Conservation (phyloP, 2,329 filamentous ascomycete genomes). For the Tolypocladium pustulatum region DNA sequence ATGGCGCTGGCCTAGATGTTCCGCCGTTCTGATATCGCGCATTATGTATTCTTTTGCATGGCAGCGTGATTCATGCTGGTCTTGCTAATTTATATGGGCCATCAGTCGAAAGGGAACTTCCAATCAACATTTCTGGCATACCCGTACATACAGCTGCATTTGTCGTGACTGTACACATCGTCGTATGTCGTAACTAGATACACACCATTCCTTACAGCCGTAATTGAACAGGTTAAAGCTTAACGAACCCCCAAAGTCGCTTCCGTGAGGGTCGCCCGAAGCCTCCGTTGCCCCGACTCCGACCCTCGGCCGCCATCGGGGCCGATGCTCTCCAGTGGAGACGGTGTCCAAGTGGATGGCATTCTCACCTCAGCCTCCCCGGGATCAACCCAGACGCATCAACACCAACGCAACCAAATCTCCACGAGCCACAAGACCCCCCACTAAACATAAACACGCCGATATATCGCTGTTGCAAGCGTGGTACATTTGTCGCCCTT, state of each 20-base stretch:
- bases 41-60: no score
- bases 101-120: no score
- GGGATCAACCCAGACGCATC: background rate
- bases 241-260: background rate
- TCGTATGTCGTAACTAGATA: background rate
- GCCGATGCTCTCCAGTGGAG: background rate
- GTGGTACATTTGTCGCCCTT: background rate
- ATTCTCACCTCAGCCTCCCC: background rate
- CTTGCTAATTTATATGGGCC: no score
- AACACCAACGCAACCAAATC: background rate
- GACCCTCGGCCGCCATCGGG: background rate
- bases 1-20: background rate
- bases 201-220: background rate
- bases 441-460: background rate
- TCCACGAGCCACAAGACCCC: background rate
- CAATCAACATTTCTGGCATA: no score
- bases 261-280: background rate
- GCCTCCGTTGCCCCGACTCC: background rate
- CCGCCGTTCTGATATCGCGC: background rate
- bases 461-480: background rate
- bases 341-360: background rate
- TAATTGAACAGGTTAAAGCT: no score
- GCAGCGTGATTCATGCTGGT: no score
- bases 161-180: background rate
- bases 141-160: no score